Base-by-base conservation (phyloP, 768 basidiomycete genomes). In the Mycena vitilis region DNA sequence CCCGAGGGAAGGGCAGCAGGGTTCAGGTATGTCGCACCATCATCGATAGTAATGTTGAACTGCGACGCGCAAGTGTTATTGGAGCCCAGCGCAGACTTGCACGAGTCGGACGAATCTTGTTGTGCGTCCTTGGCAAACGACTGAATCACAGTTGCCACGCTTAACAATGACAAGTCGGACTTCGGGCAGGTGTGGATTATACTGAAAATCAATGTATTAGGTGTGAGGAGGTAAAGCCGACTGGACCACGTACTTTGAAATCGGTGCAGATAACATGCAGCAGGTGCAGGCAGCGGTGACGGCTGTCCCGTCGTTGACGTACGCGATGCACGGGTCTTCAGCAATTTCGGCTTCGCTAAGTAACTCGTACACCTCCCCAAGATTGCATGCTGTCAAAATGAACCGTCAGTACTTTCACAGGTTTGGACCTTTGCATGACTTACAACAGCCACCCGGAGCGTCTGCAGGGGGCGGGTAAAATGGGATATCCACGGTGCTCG, bases 151-250 rank as follows among this genome's bases (percentile, higher is more conserved):
- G 13, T 25, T 60, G 59, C n/a, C 45, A 60, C 59, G 59, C 59
- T 47, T 20, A 60, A 47, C 34, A 60, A n/a, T 48, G 59, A 23
- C 45, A 60, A 30, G 45, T 60, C 30, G 4, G 59, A 60, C 18
- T 48, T 60, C 30, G 59, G 59, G 59, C 59, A 60, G 36, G 59
- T 60, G 47, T 60, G 36, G 45, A 60, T 60, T 30, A 60, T 60
- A n/a, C 59, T 60, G 59, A 36, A 49, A 49, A 58, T 58, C 40
- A 10, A 40, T 40, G 4, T 3, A 40, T 40, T 9, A 40, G 47
- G 59, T 34, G 18, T 40, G 36, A 45, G 44, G 16, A 13, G 57
- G 57, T 44, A 30, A n/a, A n/a, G 23, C 57, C 20, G 30, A 49
- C 34, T 37, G 25, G 47, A 60, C 36, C 45, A 60, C 47, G 44